Conservation (phyloP, 169 alveolate species). For the Eimeria praecox region DNA sequence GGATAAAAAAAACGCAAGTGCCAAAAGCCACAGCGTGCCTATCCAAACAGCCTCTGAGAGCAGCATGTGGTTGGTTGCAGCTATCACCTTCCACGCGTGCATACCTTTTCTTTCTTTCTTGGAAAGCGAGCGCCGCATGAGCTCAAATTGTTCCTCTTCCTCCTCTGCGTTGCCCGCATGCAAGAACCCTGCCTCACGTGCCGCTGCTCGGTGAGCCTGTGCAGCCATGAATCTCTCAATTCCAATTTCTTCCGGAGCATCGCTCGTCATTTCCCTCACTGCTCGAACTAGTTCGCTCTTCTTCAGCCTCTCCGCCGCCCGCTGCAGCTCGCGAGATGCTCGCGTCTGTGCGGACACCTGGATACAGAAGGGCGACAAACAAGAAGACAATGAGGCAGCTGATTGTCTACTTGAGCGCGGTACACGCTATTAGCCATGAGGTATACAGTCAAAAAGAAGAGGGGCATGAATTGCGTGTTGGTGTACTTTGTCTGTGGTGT, state of each 20-base stretch:
- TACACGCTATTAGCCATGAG: background rate
- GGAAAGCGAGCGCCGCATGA: constrained; percentile 63
- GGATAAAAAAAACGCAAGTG: background rate
- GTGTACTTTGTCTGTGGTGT: constrained; percentile 58
- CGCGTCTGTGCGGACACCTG: constrained; percentile 64
- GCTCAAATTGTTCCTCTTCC: constrained; percentile 56
- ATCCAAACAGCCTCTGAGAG: background rate
- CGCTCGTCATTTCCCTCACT: constrained; percentile 71
- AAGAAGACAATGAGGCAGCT: background rate
- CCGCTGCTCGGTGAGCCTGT: constrained; percentile 49
- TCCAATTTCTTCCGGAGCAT: constrained; percentile 78
- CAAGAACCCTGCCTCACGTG: constrained; percentile 21
- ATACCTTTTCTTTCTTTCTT: constrained; percentile 78
- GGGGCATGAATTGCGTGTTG: background rate
- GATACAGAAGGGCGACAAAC: background rate
- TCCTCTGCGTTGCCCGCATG: background rate
- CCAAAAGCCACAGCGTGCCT: background rate
- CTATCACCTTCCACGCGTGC: background rate
- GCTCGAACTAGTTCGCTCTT: constrained; percentile 78
- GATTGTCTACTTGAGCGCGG: background rate
- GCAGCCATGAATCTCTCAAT: constrained; percentile 68
- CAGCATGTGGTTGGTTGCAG: background rate
- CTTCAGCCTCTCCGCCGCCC: constrained; percentile 80
- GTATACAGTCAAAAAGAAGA: background rate
- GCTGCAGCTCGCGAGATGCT: constrained; percentile 70